Percentiles rank a stretch among this genome's conserved stretches.
phyloP scores from a whole-genome alignment of 2,329 filamentous ascomycete genomes.

The Fusarium sp. region DNA sequence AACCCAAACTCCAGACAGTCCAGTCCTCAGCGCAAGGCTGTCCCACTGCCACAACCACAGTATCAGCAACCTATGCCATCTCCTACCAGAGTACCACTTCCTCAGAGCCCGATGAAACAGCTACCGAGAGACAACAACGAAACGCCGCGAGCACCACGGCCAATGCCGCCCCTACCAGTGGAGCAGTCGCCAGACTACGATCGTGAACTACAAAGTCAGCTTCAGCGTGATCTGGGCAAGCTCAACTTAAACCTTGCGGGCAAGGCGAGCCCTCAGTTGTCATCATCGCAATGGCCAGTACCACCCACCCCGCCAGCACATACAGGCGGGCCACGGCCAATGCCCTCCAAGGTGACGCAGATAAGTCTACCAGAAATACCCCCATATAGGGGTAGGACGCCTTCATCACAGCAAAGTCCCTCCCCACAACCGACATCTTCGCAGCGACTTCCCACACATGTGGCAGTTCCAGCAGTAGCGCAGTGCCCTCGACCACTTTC shows the following conservation, averaged over 20 bases:
- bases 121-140: slow-evolving; percentile 49
- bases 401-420: slow-evolving; percentile 43
- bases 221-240: slow-evolving; percentile 70
- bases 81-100: slow-evolving; percentile 70
- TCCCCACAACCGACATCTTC: slow-evolving; percentile 42
- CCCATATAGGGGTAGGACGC: slow-evolving; percentile 58
- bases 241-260: slow-evolving; percentile 59
- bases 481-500: slow-evolving; percentile 41
- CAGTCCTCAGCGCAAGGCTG: slow-evolving; percentile 70
- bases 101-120: slow-evolving; percentile 53
- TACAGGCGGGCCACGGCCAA: slow-evolving; percentile 49
- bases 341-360: slow-evolving; percentile 52
- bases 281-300: slow-evolving; percentile 24
- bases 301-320: slow-evolving; percentile 49
- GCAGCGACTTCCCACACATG: slow-evolving; percentile 34
- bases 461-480: slow-evolving; percentile 20
- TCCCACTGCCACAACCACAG: slow-evolving; percentile 45
- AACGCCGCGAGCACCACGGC: slow-evolving; percentile 60
- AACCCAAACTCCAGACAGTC: slow-evolving; percentile 63
- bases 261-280: slow-evolving; percentile 18
- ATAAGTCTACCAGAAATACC: slow-evolving; percentile 66
- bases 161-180: slow-evolving; percentile 58
- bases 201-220: slow-evolving; percentile 67
- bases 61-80: slow-evolving; percentile 49
- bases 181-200: slow-evolving; percentile 70